Conservation (phyloP, 257 asterid species). For the Coffea canephora region DNA sequence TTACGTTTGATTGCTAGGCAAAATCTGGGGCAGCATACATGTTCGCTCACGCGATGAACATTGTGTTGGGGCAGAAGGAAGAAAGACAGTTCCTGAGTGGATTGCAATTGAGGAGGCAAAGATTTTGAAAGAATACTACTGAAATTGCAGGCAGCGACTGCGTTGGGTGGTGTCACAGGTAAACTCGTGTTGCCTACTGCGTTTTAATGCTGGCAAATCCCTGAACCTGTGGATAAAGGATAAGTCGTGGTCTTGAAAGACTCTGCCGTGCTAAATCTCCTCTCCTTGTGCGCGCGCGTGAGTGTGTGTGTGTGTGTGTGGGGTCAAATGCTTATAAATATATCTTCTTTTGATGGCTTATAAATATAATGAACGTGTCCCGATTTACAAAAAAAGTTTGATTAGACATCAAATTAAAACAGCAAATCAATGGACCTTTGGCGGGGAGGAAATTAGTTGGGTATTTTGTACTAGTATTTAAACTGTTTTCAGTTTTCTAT, state of each 20-base stretch:
- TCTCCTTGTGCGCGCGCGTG: too few relatives aligned
- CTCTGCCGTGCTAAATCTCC: too few relatives aligned
- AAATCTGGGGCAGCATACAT: slow-evolving; percentile 30
- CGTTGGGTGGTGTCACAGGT: not conserved
- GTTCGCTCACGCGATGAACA: slow-evolving; percentile 33
- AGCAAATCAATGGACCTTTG: too few relatives aligned
- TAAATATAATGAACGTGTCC: too few relatives aligned
- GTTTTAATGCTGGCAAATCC: not conserved
- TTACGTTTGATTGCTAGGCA: slow-evolving; percentile 18
- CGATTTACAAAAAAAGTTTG: too few relatives aligned
- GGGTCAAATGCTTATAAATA: not conserved
- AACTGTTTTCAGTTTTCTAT: too few relatives aligned
- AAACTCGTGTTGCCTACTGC: not conserved
- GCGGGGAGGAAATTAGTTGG: too few relatives aligned
- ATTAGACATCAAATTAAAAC: too few relatives aligned
- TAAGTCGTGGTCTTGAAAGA: too few relatives aligned
- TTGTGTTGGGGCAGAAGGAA: slow-evolving; percentile 33
- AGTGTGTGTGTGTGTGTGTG: not conserved
- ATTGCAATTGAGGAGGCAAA: slow-evolving; percentile 30
- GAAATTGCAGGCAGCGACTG: not conserved
- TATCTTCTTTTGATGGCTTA: too few relatives aligned
- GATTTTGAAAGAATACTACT: slow-evolving; percentile 34
- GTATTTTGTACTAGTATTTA: too few relatives aligned
- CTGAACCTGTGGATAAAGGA: not conserved
- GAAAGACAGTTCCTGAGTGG: slow-evolving; percentile 28